phyloP scores from a whole-genome alignment of 768 basidiomycete genomes.

The Dacryopinax primogenitus region DNA sequence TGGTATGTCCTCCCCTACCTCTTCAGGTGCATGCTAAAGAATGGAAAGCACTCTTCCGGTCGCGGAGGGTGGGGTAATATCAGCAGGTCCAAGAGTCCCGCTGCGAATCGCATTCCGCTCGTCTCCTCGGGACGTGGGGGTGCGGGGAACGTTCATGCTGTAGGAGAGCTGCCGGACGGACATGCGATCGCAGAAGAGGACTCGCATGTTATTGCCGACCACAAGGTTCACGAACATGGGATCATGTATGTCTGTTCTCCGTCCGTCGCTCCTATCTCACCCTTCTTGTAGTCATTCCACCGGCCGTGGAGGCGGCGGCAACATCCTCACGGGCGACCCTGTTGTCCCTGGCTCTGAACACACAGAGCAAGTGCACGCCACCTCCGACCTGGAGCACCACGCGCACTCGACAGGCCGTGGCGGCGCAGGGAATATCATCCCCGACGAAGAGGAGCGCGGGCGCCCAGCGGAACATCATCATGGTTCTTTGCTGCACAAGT shows the following conservation, averaged over 20 bases:
- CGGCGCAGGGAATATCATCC: conserved; percentile 46
- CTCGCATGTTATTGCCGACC: not conserved
- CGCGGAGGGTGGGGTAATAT: conserved; percentile 28
- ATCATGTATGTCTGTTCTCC: not conserved
- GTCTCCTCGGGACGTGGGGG: not conserved
- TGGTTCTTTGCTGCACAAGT: not conserved
- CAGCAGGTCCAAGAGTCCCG: conserved; percentile 12
- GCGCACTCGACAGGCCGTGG: conserved; percentile 50
- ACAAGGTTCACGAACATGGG: not conserved
- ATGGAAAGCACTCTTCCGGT: conserved; percentile 24
- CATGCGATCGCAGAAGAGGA: conserved; percentile 4
- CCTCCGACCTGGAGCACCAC: conserved; percentile 13
- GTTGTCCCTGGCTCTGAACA: conserved; percentile 17
- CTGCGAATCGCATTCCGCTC: not conserved
- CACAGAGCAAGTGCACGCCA: conserved; percentile 19
- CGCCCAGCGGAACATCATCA: not conserved
- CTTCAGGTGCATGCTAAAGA: conserved; percentile 7
- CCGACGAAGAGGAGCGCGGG: conserved; percentile 15
- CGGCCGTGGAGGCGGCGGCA: conserved; percentile 5
- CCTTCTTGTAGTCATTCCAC: not conserved
- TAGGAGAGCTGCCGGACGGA: not conserved
- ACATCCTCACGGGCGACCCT: conserved; percentile 10
- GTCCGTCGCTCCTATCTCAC: not conserved
- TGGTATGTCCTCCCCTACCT: not conserved
- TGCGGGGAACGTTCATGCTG: not conserved